Evolutionary conservation across 768 basidiomycete genomes (phyloP).

Genomic region (Trametes maxima): DNA sequence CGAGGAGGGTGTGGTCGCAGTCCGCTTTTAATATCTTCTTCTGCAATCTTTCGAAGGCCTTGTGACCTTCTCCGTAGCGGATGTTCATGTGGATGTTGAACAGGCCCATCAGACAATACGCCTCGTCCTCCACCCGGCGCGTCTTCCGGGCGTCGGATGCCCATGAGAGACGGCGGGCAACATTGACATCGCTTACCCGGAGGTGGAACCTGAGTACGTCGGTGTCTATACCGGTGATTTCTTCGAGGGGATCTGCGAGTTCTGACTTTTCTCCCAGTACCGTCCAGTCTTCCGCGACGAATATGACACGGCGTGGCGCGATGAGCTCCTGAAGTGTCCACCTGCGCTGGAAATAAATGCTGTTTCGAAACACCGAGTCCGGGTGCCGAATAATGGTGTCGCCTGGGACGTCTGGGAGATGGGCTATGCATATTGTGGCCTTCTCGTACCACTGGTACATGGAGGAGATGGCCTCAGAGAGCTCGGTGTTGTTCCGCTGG

Average conservation of each 20-base stretch:
- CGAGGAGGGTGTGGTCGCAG: not conserved
- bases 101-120: slow-evolving; percentile 15
- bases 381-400: not conserved
- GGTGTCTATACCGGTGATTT: slow-evolving; percentile 1
- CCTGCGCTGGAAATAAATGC: not conserved
- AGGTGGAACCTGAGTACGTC: not conserved
- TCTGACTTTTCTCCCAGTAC: not conserved
- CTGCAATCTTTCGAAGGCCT: slow-evolving; percentile 12
- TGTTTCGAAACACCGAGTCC: not conserved
- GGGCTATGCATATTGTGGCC: not conserved
- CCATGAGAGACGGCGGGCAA: slow-evolving; percentile 13
- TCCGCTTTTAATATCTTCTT: not conserved
- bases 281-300: not conserved
- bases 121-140: slow-evolving; percentile 7
- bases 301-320: slow-evolving; percentile 1
- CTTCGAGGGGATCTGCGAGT: not conserved
- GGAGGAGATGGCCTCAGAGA: slow-evolving; percentile 7
- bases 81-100: slow-evolving; percentile 3
- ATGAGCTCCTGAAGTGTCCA: slow-evolving; percentile 11
- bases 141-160: slow-evolving; percentile 9
- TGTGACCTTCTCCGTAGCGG: slow-evolving; percentile 12
- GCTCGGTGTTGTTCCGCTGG: slow-evolving; percentile 5
- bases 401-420: not conserved
- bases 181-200: not conserved
- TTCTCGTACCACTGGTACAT: slow-evolving; percentile 6